Conservation (phyloP, 352 stramenopile genomes). For the Ophiocytium majus region DNA sequence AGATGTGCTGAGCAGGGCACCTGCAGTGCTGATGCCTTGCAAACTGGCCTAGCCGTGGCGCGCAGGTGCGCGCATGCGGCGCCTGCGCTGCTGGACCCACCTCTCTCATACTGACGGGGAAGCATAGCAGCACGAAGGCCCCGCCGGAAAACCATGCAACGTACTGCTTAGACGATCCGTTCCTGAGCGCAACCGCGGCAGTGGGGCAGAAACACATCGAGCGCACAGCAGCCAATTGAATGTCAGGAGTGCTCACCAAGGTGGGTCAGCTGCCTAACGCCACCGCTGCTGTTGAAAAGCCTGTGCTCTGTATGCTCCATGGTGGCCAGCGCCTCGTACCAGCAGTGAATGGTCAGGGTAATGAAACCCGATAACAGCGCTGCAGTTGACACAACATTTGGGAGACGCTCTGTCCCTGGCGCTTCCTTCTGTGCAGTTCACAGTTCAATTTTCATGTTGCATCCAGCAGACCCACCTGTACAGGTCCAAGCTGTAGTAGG, state of each 20-base stretch:
- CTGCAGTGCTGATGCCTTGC: too few relatives aligned
- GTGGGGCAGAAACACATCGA: background rate
- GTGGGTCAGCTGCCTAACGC: background rate
- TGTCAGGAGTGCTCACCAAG: background rate
- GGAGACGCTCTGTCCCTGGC: too few relatives aligned
- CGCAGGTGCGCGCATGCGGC: too few relatives aligned
- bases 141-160: slow-evolving; percentile 60
- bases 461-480: background rate
- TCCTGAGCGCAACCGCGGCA: background rate
- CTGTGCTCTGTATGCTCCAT: background rate
- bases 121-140: slow-evolving; percentile 66
- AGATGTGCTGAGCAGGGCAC: too few relatives aligned
- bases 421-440: too few relatives aligned
- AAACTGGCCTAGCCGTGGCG: too few relatives aligned
- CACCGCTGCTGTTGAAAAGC: too few relatives aligned
- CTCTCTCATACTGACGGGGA: slow-evolving; percentile 56
- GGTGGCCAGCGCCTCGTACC: background rate
- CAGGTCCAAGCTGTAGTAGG: slow-evolving; percentile 28
- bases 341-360: background rate
- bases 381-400: too few relatives aligned
- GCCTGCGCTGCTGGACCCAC: too few relatives aligned
- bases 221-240: background rate
- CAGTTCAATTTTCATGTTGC: too few relatives aligned
- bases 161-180: slow-evolving; percentile 56
- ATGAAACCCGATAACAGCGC: too few relatives aligned